Percentiles rank a stretch among this genome's conserved stretches.
phyloP scores from a whole-genome alignment of 352 stramenopile genomes.

The Globisporangium lucens region DNA sequence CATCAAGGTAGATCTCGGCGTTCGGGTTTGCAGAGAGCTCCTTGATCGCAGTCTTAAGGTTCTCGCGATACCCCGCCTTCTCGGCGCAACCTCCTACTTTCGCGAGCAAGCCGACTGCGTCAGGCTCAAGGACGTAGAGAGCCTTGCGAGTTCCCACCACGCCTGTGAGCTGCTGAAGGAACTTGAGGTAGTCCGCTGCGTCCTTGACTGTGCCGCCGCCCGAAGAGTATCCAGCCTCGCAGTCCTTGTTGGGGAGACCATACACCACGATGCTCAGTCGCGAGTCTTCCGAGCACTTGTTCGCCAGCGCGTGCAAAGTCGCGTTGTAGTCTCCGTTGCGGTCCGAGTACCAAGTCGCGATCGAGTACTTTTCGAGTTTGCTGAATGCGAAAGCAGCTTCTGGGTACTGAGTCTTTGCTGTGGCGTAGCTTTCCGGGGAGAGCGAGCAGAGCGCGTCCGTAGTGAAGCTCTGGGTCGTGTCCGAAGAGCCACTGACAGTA shows the following conservation, averaged over 20 bases:
- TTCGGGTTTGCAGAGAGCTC: conserved; percentile 59
- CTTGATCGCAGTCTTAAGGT: conserved; percentile 46
- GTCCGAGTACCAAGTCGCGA: background rate
- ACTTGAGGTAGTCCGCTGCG: conserved; percentile 36
- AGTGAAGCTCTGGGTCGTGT: background rate
- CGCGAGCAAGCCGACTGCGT: conserved; percentile 49
- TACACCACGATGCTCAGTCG: conserved; percentile 60
- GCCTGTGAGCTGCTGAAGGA: conserved; percentile 40
- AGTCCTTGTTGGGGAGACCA: conserved; percentile 71
- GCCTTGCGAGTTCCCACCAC: conserved; percentile 45
- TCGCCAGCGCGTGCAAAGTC: background rate
- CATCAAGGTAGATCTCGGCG: conserved; percentile 64
- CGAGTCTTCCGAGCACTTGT: conserved; percentile 13
- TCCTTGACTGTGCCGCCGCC: conserved; percentile 29
- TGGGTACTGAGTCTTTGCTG: background rate
- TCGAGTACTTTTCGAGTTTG: conserved; percentile 28
- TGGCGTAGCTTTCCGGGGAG: background rate
- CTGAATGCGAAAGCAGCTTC: conserved; percentile 22
- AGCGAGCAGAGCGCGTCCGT: background rate
- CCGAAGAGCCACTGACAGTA: background rate
- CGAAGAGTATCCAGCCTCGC: conserved; percentile 40
- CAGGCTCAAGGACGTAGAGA: conserved; percentile 60
- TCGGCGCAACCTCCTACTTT: conserved; percentile 29
- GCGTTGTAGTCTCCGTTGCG: background rate
- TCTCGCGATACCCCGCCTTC: conserved; percentile 35